Base-by-base conservation (phyloP, 768 basidiomycete genomes). In the Lentinula boryana region DNA sequence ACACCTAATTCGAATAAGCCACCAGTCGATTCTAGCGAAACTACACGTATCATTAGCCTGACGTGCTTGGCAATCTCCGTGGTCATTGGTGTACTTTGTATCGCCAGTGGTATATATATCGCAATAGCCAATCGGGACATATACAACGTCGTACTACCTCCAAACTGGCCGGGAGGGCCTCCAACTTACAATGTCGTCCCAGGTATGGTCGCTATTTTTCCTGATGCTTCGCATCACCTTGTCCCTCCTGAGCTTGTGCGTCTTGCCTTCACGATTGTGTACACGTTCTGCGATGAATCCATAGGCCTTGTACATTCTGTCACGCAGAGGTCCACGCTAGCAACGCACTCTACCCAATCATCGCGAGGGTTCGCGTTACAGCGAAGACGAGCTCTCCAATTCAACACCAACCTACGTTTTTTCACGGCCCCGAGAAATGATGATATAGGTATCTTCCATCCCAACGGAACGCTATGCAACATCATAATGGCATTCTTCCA, bases 251-350 rank as follows among this genome's bases (percentile, higher is more conserved):
- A 74, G 44, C 44, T 65, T 1, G 33, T 74, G 36, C 44, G n/a
- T 40, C 63, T 72, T 5, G 68, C 21, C 4, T 68, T 72, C 52
- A 72, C 67, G n/a, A 46, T 69, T 12, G 62, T 72, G 58, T 66
- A 72, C 38, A 61, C 67, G 0, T 40, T 60, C 4, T 72, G 71
- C 32, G 72, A 69, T 12, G 71, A 72, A 36, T 63, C 71, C 2
- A 72, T 64, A 6, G 72, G 71, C 3, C 66, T 68, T 15, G 65
- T 63, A 10, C 71, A 72, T n/a, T 63, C 60, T 48, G 65, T 71
- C 40, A 64, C 71, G 1, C 46, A 48, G 23, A 48, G 46, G 46
- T 48, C 46, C 7, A 48, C 46, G 46, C 46, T 48, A 23, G 46
- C 46, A 3, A 48, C 46, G 21, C 46, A 48, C 21, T 48, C n/a